phyloP scores from a whole-genome alignment of 495 filamentous ascomycete genomes.

The Stereocaulon alpinum region DNA sequence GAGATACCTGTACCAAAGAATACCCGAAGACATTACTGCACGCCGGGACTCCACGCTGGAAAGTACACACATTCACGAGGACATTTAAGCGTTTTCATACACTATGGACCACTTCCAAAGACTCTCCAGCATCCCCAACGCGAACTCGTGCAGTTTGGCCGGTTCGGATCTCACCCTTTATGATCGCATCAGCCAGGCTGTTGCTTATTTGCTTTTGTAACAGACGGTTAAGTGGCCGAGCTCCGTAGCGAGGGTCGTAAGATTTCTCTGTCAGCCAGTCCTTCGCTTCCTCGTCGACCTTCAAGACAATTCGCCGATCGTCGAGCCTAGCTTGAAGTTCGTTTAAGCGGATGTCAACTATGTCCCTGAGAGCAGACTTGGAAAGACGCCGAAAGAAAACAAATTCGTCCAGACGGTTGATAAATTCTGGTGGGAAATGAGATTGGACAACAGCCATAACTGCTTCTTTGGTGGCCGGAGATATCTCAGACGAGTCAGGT shows the following conservation, averaged over 20 bases:
- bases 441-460: slow-evolving; percentile 81
- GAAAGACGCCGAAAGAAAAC: slow-evolving; percentile 88
- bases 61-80: not conserved
- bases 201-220: slow-evolving; percentile 86
- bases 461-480: slow-evolving; percentile 55
- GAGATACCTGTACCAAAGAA: not conserved
- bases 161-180: slow-evolving; percentile 66
- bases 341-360: slow-evolving; percentile 81
- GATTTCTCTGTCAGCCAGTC: slow-evolving; percentile 79
- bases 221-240: slow-evolving; percentile 83
- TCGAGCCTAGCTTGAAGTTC: slow-evolving; percentile 78
- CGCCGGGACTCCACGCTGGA: not conserved
- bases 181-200: slow-evolving; percentile 80
- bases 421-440: slow-evolving; percentile 82
- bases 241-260: slow-evolving; percentile 86
- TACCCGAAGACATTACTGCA: not conserved
- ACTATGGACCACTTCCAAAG: slow-evolving; percentile 34
- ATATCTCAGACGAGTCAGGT: slow-evolving; percentile 45
- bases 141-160: slow-evolving; percentile 62
- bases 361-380: slow-evolving; percentile 68
- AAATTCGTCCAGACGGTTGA: slow-evolving; percentile 94
- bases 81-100: not conserved
- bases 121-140: slow-evolving; percentile 46
- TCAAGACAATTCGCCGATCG: slow-evolving; percentile 70
- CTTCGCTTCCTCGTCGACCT: slow-evolving; percentile 60